Evolutionary conservation across 192 early-diverging fungal species (phyloP).

Genomic region (Endogone sp.): DNA sequence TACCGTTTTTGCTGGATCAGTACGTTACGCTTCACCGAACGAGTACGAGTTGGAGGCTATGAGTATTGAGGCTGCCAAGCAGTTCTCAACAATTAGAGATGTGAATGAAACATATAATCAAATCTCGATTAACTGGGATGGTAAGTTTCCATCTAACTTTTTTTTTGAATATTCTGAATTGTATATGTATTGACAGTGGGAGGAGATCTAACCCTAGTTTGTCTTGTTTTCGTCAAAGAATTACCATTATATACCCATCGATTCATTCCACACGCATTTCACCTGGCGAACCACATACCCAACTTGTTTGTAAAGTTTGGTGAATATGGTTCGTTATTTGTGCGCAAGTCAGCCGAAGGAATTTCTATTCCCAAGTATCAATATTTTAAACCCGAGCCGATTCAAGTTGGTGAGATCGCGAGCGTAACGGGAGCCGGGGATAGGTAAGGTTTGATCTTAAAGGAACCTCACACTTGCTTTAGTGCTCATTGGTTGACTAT

Average conservation of each 20-base stretch:
- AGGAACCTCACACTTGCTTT: background rate
- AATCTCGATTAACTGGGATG: conserved; percentile 14
- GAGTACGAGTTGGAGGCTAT: conserved; percentile 63
- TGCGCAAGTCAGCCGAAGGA: conserved; percentile 5
- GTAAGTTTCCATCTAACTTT: conserved; percentile 6
- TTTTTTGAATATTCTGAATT: too few relatives aligned
- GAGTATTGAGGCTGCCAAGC: conserved; percentile 29
- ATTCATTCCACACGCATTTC: conserved; percentile 23
- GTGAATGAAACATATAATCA: conserved; percentile 7
- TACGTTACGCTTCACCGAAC: conserved; percentile 69
- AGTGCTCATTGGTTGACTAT: conserved; percentile 9
- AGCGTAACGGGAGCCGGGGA: conserved; percentile 82
- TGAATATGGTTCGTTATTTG: conserved; percentile 49
- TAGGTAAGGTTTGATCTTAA: conserved; percentile 33
- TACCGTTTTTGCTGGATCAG: conserved; percentile 28
- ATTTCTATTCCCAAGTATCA: conserved; percentile 11
- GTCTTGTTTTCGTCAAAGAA: background rate
- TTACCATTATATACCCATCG: conserved; percentile 5
- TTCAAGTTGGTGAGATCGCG: conserved; percentile 28
- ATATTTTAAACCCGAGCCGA: conserved; percentile 28
- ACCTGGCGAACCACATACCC: conserved; percentile 47
- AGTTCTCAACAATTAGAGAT: conserved; percentile 18
- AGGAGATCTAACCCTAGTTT: background rate
- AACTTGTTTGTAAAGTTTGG: conserved; percentile 69
- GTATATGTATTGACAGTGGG: too few relatives aligned